Percentiles rank a stretch among this genome's conserved stretches.
These are phyloP conservation scores for Botryotinia calthae DNA, from an alignment of 2,329 filamentous ascomycete genomes.

Conservation along the genomic window DNA sequence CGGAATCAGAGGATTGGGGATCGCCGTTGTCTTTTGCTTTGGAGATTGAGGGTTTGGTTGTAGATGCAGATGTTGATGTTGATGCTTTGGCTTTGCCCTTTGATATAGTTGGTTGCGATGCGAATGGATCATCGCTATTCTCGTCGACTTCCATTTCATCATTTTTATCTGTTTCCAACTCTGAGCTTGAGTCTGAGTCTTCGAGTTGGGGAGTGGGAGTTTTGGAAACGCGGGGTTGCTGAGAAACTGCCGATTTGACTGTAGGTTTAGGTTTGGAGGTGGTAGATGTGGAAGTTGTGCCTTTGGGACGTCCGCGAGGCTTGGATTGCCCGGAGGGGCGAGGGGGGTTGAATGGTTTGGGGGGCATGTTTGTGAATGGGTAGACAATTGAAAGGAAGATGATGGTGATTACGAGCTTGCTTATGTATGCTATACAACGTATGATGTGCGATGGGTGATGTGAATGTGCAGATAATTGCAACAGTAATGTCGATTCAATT, in stretches of 20 bases:
- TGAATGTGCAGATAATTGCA: neutral
- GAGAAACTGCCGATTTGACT: neutral
- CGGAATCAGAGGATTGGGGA: neutral
- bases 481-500: neutral
- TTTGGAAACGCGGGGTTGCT: neutral
- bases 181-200: neutral
- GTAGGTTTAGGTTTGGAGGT: slow-evolving; percentile 10
- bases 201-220: neutral
- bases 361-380: slow-evolving; percentile 30
- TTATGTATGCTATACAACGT: neutral
- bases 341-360: slow-evolving; percentile 38
- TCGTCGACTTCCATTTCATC: neutral
- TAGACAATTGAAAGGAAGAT: neutral
- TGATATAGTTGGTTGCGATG: neutral
- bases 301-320: slow-evolving; percentile 8
- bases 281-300: slow-evolving; percentile 19
- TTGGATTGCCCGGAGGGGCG: slow-evolving; percentile 25
- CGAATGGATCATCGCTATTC: slow-evolving; percentile 7
- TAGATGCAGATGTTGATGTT: slow-evolving; percentile 11
- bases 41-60: neutral
- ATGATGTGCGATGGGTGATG: neutral
- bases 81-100: neutral
- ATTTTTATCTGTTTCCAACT: neutral
- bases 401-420: neutral
- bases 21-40: neutral